Evolutionary conservation across 1,284 basidiomycete species (phyloP).

Genomic region (Ceratobasidium sp.): DNA sequence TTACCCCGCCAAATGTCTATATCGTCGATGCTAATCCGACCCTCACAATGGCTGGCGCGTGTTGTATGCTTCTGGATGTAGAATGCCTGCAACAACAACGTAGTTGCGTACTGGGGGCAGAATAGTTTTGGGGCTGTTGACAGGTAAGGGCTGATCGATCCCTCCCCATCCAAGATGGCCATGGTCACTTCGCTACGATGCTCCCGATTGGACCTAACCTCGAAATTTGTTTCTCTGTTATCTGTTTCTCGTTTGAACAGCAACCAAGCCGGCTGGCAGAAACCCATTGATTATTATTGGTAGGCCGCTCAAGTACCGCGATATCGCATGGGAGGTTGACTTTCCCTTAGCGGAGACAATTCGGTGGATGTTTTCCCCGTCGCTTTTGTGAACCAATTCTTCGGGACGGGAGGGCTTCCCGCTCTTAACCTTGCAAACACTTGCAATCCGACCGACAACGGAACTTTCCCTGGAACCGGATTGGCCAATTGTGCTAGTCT

Average conservation of each 20-base stretch:
- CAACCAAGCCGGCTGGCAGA: slow-evolving; percentile 62
- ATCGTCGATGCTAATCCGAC: not conserved
- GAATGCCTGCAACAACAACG: slow-evolving; percentile 48
- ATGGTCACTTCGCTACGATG: not conserved
- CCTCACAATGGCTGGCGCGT: not conserved
- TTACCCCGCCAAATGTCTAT: not conserved
- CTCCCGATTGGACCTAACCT: not conserved
- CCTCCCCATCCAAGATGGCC: slow-evolving; percentile 55
- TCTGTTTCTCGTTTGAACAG: slow-evolving; percentile 3
- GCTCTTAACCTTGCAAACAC: slow-evolving; percentile 72
- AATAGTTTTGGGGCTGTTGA: slow-evolving; percentile 71
- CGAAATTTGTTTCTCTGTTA: not conserved
- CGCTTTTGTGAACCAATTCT: slow-evolving; percentile 72
- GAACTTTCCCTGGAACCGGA: slow-evolving; percentile 68
- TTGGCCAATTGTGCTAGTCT: slow-evolving; percentile 64
- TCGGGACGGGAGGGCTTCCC: slow-evolving; percentile 68
- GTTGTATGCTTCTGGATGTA: not conserved
- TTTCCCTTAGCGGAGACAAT: slow-evolving; percentile 56
- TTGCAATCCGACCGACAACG: slow-evolving; percentile 47
- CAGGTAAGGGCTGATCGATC: slow-evolving; percentile 50
- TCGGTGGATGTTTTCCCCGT: slow-evolving; percentile 64
- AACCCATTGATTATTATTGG: slow-evolving; percentile 69
- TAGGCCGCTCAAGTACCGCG: slow-evolving; percentile 51
- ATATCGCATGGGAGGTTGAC: not conserved
- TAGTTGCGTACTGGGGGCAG: slow-evolving; percentile 70